Percentiles rank a stretch among this genome's conserved stretches.
Conservation (phyloP, 73 alveolate genomes). For the Stentor roeselii region DNA sequence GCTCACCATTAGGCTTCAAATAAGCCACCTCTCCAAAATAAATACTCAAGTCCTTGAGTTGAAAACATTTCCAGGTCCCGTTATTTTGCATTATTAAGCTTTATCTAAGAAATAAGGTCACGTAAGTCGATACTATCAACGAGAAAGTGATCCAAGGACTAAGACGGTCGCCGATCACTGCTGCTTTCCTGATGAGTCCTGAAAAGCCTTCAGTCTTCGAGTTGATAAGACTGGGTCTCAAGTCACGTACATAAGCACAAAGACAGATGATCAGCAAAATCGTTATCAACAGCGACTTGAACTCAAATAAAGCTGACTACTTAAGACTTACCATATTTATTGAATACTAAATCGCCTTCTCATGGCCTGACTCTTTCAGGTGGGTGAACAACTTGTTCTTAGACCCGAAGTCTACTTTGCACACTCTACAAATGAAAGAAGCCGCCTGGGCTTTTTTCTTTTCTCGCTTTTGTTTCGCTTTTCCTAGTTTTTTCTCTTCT, state of each 20-base stretch:
- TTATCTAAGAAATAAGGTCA: conserved; percentile 9
- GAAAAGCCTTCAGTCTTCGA: conserved; percentile 21
- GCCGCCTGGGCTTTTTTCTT: conserved; percentile 45
- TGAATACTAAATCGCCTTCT: conserved; percentile 34
- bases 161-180: conserved; percentile 26
- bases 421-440: conserved; percentile 49
- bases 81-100: neutral
- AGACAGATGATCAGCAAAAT: conserved; percentile 6
- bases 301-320: conserved; percentile 28
- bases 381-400: conserved; percentile 65
- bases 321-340: conserved; percentile 22
- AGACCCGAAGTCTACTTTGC: conserved; percentile 48
- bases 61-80: conserved; percentile 12
- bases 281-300: conserved; percentile 21
- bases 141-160: neutral
- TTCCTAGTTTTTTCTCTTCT: conserved; percentile 41
- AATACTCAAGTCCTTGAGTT: neutral
- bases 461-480: conserved; percentile 47
- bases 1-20: conserved; percentile 1
- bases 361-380: conserved; percentile 64
- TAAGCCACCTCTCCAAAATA: conserved; percentile 9
- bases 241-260: conserved; percentile 13
- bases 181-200: conserved; percentile 27
- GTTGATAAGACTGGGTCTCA: conserved; percentile 18
- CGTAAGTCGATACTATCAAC: neutral